Evolutionary conservation across 2,329 filamentous ascomycete species (phyloP).

Genomic region (Cercospora sp.): DNA sequence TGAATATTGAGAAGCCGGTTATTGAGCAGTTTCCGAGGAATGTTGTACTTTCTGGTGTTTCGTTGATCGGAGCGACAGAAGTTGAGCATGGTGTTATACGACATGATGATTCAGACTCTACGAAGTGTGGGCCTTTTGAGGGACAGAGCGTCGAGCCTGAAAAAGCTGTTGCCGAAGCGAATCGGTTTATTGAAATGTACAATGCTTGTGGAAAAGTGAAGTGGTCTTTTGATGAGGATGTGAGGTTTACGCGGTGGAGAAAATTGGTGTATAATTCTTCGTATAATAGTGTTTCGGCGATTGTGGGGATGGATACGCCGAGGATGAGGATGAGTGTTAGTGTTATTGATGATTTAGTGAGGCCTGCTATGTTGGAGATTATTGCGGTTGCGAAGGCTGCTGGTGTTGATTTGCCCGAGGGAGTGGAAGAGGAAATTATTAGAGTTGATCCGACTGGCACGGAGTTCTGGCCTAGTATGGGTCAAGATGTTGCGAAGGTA

Average conservation of each 20-base stretch:
- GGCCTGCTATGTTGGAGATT: slow-evolving; percentile 58
- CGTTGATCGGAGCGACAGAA: slow-evolving; percentile 56
- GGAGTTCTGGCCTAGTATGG: slow-evolving; percentile 57
- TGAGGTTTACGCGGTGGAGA: slow-evolving; percentile 50
- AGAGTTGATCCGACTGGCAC: slow-evolving; percentile 52
- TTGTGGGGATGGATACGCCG: slow-evolving; percentile 55
- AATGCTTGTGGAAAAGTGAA: slow-evolving; percentile 49
- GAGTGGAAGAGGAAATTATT: slow-evolving; percentile 50
- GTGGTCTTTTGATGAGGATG: slow-evolving; percentile 45
- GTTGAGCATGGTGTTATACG: slow-evolving; percentile 50
- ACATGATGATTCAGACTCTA: slow-evolving; percentile 55
- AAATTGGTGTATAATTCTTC: slow-evolving; percentile 56
- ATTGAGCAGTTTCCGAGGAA: slow-evolving; percentile 54
- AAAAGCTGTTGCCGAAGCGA: slow-evolving; percentile 38
- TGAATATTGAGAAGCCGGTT: slow-evolving; percentile 63
- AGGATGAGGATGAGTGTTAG: slow-evolving; percentile 51
- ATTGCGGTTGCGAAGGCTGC: slow-evolving; percentile 48
- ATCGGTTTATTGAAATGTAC: slow-evolving; percentile 53
- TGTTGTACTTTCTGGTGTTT: slow-evolving; percentile 56
- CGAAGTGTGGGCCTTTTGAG: slow-evolving; percentile 55
- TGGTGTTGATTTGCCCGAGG: slow-evolving; percentile 48
- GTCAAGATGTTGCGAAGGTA: slow-evolving; percentile 54
- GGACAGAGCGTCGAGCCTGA: slow-evolving; percentile 40
- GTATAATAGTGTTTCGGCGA: slow-evolving; percentile 56
- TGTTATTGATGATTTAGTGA: slow-evolving; percentile 51